Evolutionary conservation across 1,139 yeast species (phyloP), one percentile per base, ranked within the genome.

Genomic region (Kodamaea plutei): DNA sequence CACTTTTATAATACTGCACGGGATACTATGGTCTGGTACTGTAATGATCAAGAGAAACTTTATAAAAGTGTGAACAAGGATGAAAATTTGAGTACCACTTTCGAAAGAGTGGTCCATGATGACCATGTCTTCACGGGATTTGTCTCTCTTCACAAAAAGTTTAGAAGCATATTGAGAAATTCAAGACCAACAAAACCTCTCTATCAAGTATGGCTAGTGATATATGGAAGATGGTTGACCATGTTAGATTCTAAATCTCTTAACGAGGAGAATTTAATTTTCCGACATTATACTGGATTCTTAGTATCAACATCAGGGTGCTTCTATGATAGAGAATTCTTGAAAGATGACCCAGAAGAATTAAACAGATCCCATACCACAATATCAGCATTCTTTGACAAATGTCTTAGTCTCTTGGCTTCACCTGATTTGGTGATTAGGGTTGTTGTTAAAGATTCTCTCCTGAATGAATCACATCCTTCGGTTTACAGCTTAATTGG

Each of bases 61-160:
- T 28, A 27, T 11, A 26, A 19, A 8, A 30, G 26, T 9, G 32
- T 23, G 6, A 25, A 21, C 7, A 19, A 30, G 13, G 36, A 37
- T 4, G 43, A 40, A 9, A 42, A 58, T 35, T 42, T 66, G 25
- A 33, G 63, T 0, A 73, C 66, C 4, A 68, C 84, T 6, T 73
- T 76, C 33, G 48, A 54, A 23, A 54, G 62, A 7, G 64, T 82
- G 33, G 58, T 77, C 7, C 57, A 72, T n/a, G 88, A 81, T 39
- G 72, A 63, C 20, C 62, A 71, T 19, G 75, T 79, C 3, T 77
- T 82, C 31, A 79, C 89, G 1, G 91, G 94, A 11, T 73, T 80
- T 18, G 84, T 83, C 11, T 88, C 93, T 0, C 66, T 82, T 20
- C 91, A 84, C 49, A 83, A 84, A 49, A 71, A 79, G 37, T 60